Base-by-base conservation (phyloP, 768 basidiomycete species). In the Leccinum incarnatum region DNA sequence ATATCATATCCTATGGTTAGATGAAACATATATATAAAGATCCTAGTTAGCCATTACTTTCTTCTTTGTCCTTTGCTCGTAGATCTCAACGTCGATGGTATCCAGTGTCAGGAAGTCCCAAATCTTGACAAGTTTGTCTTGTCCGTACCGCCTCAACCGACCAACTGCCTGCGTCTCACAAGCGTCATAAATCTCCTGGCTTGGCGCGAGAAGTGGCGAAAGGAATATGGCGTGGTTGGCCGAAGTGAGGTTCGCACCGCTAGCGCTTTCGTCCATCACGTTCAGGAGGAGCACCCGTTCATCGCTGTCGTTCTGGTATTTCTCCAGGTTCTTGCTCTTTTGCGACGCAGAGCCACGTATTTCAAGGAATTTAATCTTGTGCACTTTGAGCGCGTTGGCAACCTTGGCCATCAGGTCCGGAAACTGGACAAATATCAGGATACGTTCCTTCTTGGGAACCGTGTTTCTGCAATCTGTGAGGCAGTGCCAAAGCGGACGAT, bases 211-310 rank as follows among this genome's bases (percentile, higher is more conserved):
- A 40, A 98, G 81, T 9, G 95, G 95, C 10, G 93, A 95, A 56
- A 98, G 78, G 80, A 98, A 98, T 70, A 97, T 88, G 37, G 93
- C 95, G 69, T 95, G 93, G 74, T 95, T 98, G 19, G 95, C 95
- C 36, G 84, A 86, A 3, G 95, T 97, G 69, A 98, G 75, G 71
- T 98, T 98, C 63, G 91, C 90, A 47, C 93, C 93, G 59, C 91
- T 91, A n/a, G 93, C 91, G 61, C 91, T 94, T 74, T 95, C 93
- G 73, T 96, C 93, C 85, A 91, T 94, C 62, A 96, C 90, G 65
- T 93, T 93, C 61, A 98, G 76, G 55, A 98, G 79, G 49, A 98
- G 78, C 15, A 95, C 93, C 32, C 87, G 83, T 65, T 91, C 90
- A 57, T 81, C 76, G 67, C 87, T 78, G 55, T 88, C 85, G 56